These are phyloP conservation scores for Solanum neorickii DNA, from an alignment of 257 asterid genomes.

Conservation along the genomic window DNA sequence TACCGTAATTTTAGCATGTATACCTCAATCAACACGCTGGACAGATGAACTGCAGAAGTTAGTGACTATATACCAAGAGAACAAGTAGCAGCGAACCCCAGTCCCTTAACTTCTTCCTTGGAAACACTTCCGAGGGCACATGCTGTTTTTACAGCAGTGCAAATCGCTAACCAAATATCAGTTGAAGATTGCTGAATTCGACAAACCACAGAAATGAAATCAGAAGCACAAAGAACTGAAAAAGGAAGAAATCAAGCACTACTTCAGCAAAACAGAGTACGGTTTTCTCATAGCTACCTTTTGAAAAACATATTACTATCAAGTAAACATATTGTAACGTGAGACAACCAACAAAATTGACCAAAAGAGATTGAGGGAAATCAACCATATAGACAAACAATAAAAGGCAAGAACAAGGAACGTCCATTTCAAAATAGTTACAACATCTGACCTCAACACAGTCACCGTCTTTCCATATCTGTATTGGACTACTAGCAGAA, in stretches of 20 bases:
- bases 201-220: not conserved
- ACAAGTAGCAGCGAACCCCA: conserved; percentile 98
- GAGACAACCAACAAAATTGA: not conserved
- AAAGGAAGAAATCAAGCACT: not conserved
- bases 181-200: conserved; percentile 86
- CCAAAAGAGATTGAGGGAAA: not conserved
- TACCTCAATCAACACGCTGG: not conserved
- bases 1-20: not conserved
- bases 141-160: conserved; percentile 89
- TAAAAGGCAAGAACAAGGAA: not conserved
- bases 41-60: not conserved
- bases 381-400: not conserved
- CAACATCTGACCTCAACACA: conserved; percentile 62
- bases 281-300: not conserved
- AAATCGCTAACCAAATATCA: conserved; percentile 96
- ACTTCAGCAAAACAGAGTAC: not conserved
- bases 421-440: not conserved
- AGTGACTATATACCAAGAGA: conserved; percentile 64
- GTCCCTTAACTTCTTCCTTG: conserved; percentile 68
- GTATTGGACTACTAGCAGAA: conserved; percentile 80
- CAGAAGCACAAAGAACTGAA: not conserved
- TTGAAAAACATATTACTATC: not conserved
- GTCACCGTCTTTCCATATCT: conserved; percentile 93
- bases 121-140: conserved; percentile 58
- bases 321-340: not conserved